These are phyloP conservation scores for Penicillium cinerascens DNA, from an alignment of 495 filamentous ascomycete species.

Conservation along the genomic window DNA sequence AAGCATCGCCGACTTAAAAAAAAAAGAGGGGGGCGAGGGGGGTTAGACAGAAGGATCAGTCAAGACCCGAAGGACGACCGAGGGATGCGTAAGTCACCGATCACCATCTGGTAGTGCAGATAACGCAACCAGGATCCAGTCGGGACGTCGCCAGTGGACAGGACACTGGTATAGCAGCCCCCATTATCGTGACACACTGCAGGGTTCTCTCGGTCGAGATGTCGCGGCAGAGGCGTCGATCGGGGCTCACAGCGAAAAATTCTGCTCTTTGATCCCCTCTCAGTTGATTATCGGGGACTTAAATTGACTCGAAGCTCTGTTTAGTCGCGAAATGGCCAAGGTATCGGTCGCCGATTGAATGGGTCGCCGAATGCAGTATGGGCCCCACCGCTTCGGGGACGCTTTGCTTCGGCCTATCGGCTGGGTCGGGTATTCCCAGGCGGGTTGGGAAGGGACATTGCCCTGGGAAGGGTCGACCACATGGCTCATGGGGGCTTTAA, in stretches of 20 bases:
- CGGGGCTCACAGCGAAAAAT: neutral
- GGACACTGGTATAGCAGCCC: neutral
- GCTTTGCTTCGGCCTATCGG: conserved; percentile 24
- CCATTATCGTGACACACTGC: neutral
- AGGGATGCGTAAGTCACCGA: conserved; percentile 19
- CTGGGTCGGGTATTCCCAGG: conserved; percentile 16
- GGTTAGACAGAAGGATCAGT: neutral
- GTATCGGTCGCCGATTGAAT: conserved; percentile 12
- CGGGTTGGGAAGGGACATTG: neutral
- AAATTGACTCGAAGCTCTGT: neutral
- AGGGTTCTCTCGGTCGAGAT: conserved; percentile 14
- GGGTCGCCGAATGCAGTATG: conserved; percentile 3
- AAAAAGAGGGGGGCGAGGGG: no score
- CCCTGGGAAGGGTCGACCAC: neutral
- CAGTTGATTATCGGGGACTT: neutral
- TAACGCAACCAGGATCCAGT: conserved; percentile 30
- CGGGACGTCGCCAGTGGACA: conserved; percentile 15
- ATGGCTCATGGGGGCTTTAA: conserved; percentile 1
- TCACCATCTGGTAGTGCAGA: conserved; percentile 21
- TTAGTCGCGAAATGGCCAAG: neutral
- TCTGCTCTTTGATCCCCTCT: neutral
- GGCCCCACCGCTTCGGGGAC: conserved; percentile 15
- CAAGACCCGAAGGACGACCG: conserved; percentile 13
- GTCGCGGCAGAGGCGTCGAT: neutral
- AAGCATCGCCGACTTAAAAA: neutral